These are phyloP conservation scores for Takakia lepidozioides DNA, from an alignment of 225 moss, liverwort and hornwort genomes.

Conservation along the genomic window DNA sequence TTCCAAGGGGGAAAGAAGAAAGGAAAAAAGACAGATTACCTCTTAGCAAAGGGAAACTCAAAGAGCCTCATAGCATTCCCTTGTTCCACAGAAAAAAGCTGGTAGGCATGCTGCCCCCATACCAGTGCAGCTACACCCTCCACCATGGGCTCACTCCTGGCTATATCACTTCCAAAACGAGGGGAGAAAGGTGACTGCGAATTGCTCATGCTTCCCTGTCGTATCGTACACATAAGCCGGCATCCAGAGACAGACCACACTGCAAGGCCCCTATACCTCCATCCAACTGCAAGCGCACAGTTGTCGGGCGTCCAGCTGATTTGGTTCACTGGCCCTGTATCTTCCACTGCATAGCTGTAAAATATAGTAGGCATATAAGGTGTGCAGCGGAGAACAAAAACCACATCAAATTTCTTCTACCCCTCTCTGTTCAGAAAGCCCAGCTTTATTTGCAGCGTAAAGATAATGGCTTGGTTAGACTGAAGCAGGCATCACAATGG, in stretches of 20 bases:
- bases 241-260: constrained; percentile 99
- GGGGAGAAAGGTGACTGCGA: constrained; percentile 67
- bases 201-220: constrained; percentile 98
- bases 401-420: not conserved
- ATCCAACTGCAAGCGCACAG: constrained; percentile 89
- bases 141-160: constrained; percentile 95
- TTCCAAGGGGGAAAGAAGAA: not conserved
- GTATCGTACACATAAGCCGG: constrained; percentile 97
- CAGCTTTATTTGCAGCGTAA: too few species aligned
- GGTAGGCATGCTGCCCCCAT: constrained; percentile 91
- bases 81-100: constrained; percentile 91
- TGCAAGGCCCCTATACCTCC: constrained; percentile 91
- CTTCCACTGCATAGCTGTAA: constrained; percentile 86
- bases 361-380: not conserved
- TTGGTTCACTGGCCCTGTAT: constrained; percentile 92
- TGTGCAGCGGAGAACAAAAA: not conserved
- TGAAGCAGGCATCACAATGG: too few species aligned
- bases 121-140: constrained; percentile 87
- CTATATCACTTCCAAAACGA: constrained; percentile 68
- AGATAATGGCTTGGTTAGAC: too few species aligned
- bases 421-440: too few species aligned
- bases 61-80: constrained; percentile 75
- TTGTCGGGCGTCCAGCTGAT: constrained; percentile 94
- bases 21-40: constrained; percentile 15
- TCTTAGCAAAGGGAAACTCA: constrained; percentile 94